A percentile compares a stretch with the other conserved stretches of the same genome.
These are phyloP conservation scores for Ophiostoma montium DNA, from an alignment of 2,329 filamentous ascomycete species.

Conservation along the genomic window DNA sequence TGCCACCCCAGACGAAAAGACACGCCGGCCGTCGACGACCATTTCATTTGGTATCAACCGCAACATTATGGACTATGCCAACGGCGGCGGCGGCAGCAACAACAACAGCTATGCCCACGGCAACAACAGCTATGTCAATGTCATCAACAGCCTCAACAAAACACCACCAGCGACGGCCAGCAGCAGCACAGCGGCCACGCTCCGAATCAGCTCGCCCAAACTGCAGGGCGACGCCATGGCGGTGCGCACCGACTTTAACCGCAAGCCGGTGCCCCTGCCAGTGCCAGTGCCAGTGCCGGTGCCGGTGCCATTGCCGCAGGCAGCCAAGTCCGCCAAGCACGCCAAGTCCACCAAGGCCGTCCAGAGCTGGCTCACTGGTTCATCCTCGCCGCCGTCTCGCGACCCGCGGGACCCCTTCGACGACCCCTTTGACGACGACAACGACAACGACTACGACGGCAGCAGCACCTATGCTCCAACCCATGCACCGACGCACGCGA, in stretches of 20 bases:
- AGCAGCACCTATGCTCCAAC: not conserved
- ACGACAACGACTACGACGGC: not conserved
- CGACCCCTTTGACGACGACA: no score
- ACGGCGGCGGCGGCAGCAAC: no score
- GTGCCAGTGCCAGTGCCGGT: constrained; percentile 4
- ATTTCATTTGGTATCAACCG: not conserved
- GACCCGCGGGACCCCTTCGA: no score
- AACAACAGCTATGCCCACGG: not conserved
- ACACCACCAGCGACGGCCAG: no score
- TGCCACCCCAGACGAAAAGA: not conserved
- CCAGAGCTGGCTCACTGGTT: no score
- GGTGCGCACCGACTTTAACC: constrained; percentile 40
- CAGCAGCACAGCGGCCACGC: constrained; percentile 41
- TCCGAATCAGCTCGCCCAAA: constrained; percentile 44
- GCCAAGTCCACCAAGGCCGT: no score
- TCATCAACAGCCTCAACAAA: constrained; percentile 35
- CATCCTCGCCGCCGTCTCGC: no score
- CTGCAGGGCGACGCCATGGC: constrained; percentile 24
- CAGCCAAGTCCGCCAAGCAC: no score
- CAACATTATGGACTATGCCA: no score
- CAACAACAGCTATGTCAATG: constrained; percentile 20
- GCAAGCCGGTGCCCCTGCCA: constrained; percentile 17
- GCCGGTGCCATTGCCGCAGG: no score
- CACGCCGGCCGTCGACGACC: not conserved
- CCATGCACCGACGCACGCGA: no score